These are phyloP conservation scores for Prunus salicina DNA, from an alignment of 306 rosid genomes.

Conservation along the genomic window DNA sequence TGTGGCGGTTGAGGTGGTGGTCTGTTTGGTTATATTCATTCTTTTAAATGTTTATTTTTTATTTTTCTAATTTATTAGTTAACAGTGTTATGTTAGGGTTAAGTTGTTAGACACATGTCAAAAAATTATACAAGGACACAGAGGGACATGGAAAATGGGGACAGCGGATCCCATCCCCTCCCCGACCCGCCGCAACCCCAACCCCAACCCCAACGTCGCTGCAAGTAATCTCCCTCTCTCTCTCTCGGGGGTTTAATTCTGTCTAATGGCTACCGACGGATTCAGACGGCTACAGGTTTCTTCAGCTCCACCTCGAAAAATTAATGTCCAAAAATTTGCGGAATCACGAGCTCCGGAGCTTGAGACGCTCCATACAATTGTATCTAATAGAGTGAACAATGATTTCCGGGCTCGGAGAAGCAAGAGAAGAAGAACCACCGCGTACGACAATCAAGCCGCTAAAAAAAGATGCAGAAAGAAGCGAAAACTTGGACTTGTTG, in stretches of 20 bases:
- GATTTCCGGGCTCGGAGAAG: conserved; percentile 63
- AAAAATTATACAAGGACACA: too few species aligned
- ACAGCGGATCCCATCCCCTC: too few species aligned
- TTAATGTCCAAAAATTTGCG: conserved; percentile 55
- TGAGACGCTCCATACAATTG: conserved; percentile 51
- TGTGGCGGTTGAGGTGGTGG: too few species aligned
- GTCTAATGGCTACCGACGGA: conserved; percentile 19
- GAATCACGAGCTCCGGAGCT: conserved; percentile 66
- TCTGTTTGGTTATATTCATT: too few species aligned
- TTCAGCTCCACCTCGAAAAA: conserved; percentile 52
- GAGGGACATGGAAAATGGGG: too few species aligned
- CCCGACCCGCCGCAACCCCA: too few species aligned
- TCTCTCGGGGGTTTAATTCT: background rate
- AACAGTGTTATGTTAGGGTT: too few species aligned
- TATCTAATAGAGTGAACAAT: conserved; percentile 37
- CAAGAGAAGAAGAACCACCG: conserved; percentile 80
- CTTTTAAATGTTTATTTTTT: too few species aligned
- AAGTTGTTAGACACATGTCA: too few species aligned
- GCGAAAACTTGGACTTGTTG: conserved; percentile 29
- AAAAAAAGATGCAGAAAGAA: conserved; percentile 36
- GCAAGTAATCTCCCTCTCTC: too few species aligned
- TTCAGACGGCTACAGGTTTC: conserved; percentile 9
- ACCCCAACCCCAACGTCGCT: too few species aligned
- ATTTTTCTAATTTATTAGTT: too few species aligned
- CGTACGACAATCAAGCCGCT: conserved; percentile 45